A percentile compares a stretch with the other conserved stretches of the same genome.
phyloP scores from a whole-genome alignment of 176 grass and related monocot species.

The Metroxylon sagu region DNA sequence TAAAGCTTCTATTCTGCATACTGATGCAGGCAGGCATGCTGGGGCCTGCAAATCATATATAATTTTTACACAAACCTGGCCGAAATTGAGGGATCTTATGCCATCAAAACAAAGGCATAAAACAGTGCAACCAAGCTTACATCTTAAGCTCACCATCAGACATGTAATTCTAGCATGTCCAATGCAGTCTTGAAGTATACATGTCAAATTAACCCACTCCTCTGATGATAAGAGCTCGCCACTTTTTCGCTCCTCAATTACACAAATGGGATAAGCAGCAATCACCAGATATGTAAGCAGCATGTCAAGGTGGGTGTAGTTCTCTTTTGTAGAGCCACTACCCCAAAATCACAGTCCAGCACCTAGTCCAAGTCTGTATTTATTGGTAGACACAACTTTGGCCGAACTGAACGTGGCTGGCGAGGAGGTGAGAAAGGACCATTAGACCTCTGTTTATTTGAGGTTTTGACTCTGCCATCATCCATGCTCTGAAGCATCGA shows the following conservation, averaged over 20 bases:
- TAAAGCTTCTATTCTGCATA: neutral
- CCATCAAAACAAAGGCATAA: too few relatives aligned
- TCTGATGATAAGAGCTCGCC: too few relatives aligned
- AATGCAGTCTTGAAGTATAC: neutral
- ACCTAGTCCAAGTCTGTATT: conserved; percentile 70
- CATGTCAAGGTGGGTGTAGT: too few relatives aligned
- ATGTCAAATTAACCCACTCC: neutral
- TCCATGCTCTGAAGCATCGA: conserved; percentile 43
- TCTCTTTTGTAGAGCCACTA: too few relatives aligned
- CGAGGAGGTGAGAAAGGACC: conserved; percentile 77
- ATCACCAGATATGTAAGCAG: too few relatives aligned
- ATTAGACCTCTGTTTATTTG: conserved; percentile 40
- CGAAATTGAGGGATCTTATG: neutral
- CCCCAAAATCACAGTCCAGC: too few relatives aligned
- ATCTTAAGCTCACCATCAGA: neutral
- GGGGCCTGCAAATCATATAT: neutral
- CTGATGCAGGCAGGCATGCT: neutral
- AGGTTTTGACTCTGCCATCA: conserved; percentile 37
- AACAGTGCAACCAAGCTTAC: too few relatives aligned
- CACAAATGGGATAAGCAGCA: too few relatives aligned
- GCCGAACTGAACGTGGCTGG: conserved; percentile 56
- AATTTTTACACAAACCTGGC: neutral
- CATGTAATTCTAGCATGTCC: neutral
- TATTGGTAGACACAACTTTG: conserved; percentile 54
- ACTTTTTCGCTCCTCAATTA: too few relatives aligned